Conservation (phyloP, 805 yeast genomes). For the Millerozyma acaciae region DNA sequence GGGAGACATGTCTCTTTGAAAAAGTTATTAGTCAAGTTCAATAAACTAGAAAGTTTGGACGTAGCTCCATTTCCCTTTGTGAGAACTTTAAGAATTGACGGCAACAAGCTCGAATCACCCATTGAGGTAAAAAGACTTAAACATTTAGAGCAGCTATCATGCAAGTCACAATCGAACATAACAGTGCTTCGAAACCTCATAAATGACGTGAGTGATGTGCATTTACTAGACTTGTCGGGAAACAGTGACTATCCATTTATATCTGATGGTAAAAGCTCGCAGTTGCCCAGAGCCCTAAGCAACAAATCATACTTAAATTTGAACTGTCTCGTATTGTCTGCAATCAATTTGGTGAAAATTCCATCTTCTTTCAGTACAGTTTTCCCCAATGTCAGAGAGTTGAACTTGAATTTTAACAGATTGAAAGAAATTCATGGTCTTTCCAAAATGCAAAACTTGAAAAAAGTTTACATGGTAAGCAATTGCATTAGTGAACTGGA, state of each 20-base stretch:
- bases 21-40: conserved; percentile 36
- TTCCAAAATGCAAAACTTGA: conserved; percentile 29
- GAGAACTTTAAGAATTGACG: conserved; percentile 44
- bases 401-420: conserved; percentile 50
- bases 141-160: conserved; percentile 40
- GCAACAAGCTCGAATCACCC: conserved; percentile 29
- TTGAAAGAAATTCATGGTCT: conserved; percentile 33
- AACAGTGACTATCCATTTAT: conserved; percentile 15
- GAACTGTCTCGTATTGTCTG: conserved; percentile 40
- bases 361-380: conserved; percentile 33
- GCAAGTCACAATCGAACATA: conserved; percentile 30
- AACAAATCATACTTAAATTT: conserved; percentile 30
- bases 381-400: conserved; percentile 45
- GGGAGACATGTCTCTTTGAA: conserved; percentile 28
- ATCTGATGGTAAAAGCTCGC: background rate
- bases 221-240: conserved; percentile 40
- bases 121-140: conserved; percentile 25
- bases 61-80: conserved; percentile 33
- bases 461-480: conserved; percentile 41
- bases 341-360: conserved; percentile 38
- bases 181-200: too few relatives aligned
- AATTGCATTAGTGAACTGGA: conserved; percentile 38
- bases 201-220: conserved; percentile 22
- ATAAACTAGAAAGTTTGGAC: conserved; percentile 30
- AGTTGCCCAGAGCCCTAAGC: background rate